Evolutionary conservation across 2,329 filamentous ascomycete genomes (phyloP).

Genomic region (Didymella sp.): DNA sequence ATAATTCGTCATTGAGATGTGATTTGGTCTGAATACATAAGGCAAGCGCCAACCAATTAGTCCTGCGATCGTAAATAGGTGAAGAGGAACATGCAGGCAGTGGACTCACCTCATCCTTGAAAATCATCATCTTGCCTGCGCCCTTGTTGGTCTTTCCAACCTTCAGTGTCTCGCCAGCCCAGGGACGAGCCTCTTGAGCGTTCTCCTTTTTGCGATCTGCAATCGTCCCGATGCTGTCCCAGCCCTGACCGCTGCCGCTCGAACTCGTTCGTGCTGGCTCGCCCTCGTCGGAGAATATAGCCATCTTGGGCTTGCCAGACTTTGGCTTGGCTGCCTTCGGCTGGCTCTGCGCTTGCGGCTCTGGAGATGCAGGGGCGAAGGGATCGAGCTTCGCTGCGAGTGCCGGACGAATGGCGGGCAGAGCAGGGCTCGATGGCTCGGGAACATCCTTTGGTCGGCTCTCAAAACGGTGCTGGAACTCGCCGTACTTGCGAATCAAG

Average conservation of each 20-base stretch:
- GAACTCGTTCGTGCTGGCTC: constrained; percentile 60
- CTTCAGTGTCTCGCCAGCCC: constrained; percentile 90
- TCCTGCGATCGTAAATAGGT: constrained; percentile 66
- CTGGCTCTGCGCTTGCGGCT: constrained; percentile 58
- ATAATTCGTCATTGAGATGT: constrained; percentile 43
- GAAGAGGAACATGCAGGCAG: constrained; percentile 46
- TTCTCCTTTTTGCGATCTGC: constrained; percentile 95
- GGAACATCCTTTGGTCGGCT: constrained; percentile 65
- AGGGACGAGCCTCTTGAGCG: constrained; percentile 80
- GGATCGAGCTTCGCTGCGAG: constrained; percentile 87
- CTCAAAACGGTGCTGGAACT: constrained; percentile 84
- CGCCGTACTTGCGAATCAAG: constrained; percentile 85
- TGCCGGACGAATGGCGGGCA: constrained; percentile 82
- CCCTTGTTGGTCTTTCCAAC: constrained; percentile 81
- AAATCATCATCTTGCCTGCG: constrained; percentile 84
- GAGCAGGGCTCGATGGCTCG: constrained; percentile 83
- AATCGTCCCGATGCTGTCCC: constrained; percentile 90
- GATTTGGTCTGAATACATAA: constrained; percentile 60
- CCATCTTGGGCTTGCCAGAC: constrained; percentile 78
- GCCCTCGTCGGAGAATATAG: constrained; percentile 85
- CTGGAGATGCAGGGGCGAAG: constrained; percentile 62
- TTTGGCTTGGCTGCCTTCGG: constrained; percentile 59
- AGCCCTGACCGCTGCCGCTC: constrained; percentile 72
- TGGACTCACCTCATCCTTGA: constrained; percentile 90
- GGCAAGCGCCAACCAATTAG: constrained; percentile 73